phyloP scores from a whole-genome alignment of 805 yeast genomes.

The Spathaspora gorwiae region DNA sequence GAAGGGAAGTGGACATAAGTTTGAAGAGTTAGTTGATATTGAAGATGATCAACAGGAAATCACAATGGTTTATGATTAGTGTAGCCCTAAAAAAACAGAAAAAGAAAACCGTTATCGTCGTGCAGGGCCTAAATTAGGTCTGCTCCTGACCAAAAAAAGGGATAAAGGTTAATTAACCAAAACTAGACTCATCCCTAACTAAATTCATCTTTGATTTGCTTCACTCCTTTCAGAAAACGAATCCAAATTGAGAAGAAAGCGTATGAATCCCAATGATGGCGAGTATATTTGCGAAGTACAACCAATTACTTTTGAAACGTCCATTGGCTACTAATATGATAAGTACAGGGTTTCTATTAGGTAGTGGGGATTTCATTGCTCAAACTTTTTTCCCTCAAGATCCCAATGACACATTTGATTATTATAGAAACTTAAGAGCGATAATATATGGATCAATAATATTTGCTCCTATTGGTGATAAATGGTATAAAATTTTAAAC shows the following conservation, averaged over 20 bases:
- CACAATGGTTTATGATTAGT: slow-evolving; percentile 30
- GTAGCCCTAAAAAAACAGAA: too few species aligned
- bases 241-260: background rate
- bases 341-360: slow-evolving; percentile 57
- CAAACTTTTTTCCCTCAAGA: slow-evolving; percentile 47
- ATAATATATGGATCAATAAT: slow-evolving; percentile 65
- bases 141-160: too few species aligned
- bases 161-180: too few species aligned
- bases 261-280: background rate
- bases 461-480: slow-evolving; percentile 72
- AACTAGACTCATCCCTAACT: too few species aligned
- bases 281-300: slow-evolving; percentile 10
- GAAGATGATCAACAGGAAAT: slow-evolving; percentile 32
- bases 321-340: slow-evolving; percentile 45
- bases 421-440: slow-evolving; percentile 56
- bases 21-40: slow-evolving; percentile 37
- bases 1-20: slow-evolving; percentile 28
- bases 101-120: too few species aligned
- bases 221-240: too few species aligned
- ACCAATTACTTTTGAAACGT: slow-evolving; percentile 21
- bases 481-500: slow-evolving; percentile 59
- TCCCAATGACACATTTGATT: slow-evolving; percentile 38
- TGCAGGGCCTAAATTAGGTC: too few species aligned
- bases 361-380: slow-evolving; percentile 72
- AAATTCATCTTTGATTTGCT: too few species aligned